Percentiles rank a stretch among this genome's conserved stretches.
Evolutionary conservation across 2,329 filamentous ascomycete species (phyloP).

Genomic region (Fusarium sp.): DNA sequence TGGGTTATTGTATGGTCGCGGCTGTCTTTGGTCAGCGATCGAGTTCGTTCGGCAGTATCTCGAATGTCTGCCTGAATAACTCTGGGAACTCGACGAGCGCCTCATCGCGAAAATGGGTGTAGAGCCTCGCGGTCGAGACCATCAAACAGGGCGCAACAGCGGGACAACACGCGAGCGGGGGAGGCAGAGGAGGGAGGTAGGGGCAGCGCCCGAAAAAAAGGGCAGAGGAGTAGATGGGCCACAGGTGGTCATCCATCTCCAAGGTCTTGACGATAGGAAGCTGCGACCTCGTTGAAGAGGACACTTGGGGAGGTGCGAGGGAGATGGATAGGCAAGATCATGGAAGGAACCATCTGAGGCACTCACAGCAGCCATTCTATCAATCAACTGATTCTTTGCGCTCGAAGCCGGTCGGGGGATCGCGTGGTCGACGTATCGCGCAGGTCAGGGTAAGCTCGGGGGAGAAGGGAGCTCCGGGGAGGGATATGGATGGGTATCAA

Average conservation of each 20-base stretch:
- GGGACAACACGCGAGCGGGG: constrained; percentile 41
- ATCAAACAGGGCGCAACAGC: constrained; percentile 36
- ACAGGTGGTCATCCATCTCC: not conserved
- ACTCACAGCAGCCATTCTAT: constrained; percentile 60
- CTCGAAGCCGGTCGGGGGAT: constrained; percentile 38
- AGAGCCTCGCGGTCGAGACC: constrained; percentile 30
- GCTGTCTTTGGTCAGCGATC: constrained; percentile 48
- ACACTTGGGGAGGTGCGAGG: constrained; percentile 10
- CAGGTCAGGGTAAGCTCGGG: constrained; percentile 26
- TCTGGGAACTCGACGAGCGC: not conserved
- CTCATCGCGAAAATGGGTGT: constrained; percentile 23
- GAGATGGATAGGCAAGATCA: constrained; percentile 22
- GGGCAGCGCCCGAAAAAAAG: not conserved
- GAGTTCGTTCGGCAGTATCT: not conserved
- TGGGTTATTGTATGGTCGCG: constrained; percentile 61
- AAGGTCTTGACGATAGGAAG: constrained; percentile 8
- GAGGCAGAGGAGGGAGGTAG: constrained; percentile 7
- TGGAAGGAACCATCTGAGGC: constrained; percentile 35
- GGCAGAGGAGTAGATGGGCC: not conserved
- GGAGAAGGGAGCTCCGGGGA: constrained; percentile 36
- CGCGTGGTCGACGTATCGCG: constrained; percentile 39
- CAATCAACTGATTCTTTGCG: constrained; percentile 48
- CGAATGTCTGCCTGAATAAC: not conserved
- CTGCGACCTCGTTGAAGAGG: constrained; percentile 4
- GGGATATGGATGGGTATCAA: constrained; percentile 49